These are phyloP conservation scores for Trifolium dubium DNA, from an alignment of 306 rosid genomes.

Conservation along the genomic window DNA sequence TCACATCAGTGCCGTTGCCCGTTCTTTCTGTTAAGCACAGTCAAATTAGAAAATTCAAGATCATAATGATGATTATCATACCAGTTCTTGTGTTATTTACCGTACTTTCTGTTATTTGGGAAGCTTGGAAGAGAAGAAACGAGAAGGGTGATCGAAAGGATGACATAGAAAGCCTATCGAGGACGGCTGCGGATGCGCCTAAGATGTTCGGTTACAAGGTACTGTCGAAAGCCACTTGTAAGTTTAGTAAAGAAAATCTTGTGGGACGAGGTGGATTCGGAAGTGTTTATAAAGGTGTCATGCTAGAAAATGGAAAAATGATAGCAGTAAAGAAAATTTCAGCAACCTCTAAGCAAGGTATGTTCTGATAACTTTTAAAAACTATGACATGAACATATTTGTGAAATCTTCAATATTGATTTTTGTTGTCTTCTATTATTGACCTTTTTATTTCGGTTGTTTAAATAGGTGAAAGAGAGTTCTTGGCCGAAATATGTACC, in stretches of 20 bases:
- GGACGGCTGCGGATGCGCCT: constrained; percentile 49
- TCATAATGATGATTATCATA: constrained; percentile 29
- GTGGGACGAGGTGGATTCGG: constrained; percentile 65
- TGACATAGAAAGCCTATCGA: constrained; percentile 51
- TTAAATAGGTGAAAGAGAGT: constrained; percentile 63
- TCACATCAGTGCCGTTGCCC: constrained; percentile 59
- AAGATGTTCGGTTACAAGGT: constrained; percentile 52
- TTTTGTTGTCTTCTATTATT: neutral
- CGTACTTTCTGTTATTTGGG: constrained; percentile 38
- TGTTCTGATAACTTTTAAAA: constrained; percentile 15
- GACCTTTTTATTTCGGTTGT: neutral
- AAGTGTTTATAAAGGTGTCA: constrained; percentile 58
- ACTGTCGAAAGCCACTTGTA: constrained; percentile 52
- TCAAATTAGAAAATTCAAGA: constrained; percentile 33
- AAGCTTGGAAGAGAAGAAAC: constrained; percentile 40
- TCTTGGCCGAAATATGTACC: constrained; percentile 63
- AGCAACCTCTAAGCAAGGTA: constrained; percentile 63
- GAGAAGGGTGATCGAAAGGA: constrained; percentile 25
- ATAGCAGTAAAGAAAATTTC: constrained; percentile 65
- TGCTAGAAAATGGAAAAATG: constrained; percentile 40
- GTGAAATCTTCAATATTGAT: too few species aligned
- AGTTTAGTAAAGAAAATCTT: constrained; percentile 57
- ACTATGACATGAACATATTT: neutral
- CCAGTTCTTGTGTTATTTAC: constrained; percentile 38
- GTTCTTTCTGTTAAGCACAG: constrained; percentile 5